Percentiles rank a stretch among this genome's conserved stretches.
Conservation (phyloP, 2,329 filamentous ascomycete genomes). For the Aspergillus aculeatus region DNA sequence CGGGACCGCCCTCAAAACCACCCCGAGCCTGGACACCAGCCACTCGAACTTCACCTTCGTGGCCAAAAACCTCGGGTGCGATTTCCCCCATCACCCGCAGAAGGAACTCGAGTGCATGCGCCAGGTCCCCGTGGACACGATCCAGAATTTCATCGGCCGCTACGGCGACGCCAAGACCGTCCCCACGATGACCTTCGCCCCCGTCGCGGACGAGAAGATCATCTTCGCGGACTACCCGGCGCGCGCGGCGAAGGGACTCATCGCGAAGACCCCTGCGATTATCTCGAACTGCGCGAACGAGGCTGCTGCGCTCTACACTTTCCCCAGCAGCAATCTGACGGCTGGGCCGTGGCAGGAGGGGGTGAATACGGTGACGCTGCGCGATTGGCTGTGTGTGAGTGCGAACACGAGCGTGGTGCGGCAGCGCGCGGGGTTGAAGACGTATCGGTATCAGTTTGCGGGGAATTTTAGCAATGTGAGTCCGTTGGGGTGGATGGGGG, state of each 20-base stretch:
- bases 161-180: neutral
- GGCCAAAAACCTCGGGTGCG: neutral
- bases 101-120: slow-evolving; percentile 1
- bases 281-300: slow-evolving; percentile 2
- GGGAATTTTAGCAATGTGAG: neutral
- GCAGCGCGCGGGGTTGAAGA: neutral
- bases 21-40: neutral
- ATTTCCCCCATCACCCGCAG: neutral
- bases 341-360: slow-evolving; percentile 1
- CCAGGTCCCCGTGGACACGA: neutral
- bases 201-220: neutral
- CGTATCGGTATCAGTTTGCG: neutral
- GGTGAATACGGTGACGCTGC: neutral
- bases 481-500: neutral
- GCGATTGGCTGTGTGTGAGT: neutral
- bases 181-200: neutral
- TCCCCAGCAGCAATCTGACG: neutral
- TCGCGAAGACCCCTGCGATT: neutral
- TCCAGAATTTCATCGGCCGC: neutral
- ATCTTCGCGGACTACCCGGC: neutral
- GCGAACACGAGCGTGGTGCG: neutral
- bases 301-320: neutral
- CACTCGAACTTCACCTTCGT: slow-evolving; percentile 4
- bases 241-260: neutral
- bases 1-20: neutral